Base-by-base conservation (phyloP, 2,329 filamentous ascomycete genomes). In the Cryphonectria radicalis region DNA sequence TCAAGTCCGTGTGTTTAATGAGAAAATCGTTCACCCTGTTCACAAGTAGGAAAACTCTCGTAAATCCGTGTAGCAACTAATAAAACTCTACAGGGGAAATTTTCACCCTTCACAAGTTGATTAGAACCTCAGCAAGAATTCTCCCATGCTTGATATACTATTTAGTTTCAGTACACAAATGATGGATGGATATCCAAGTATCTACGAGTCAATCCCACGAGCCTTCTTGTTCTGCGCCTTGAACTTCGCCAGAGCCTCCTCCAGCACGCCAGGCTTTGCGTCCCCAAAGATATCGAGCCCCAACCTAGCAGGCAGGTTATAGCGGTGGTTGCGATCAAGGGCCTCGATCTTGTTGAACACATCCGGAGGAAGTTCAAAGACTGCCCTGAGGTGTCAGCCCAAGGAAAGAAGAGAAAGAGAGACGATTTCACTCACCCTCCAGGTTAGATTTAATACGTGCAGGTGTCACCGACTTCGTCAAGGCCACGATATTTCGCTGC, bases 401-500 rank as follows among this genome's bases (percentile, higher is more conserved):
- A 40, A 7, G 37, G 11, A 19, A n/a, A 42, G 25, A 4, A 22
- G 60, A 40, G 13, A 14, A 37, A 11, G 1, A 3, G 3, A 17
- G 8, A 17, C 3, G 13, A 10, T 22, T 28, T n/a, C 13, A 69
- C 73, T 57, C 53, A 70, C 73, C 71, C n/a, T 72, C 46, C 22
- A 85, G 81, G 68, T 88, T 88, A 60, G 81, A 80, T 67, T 81
- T 80, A 68, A 89, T 88, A 46, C 87, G 80, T 17, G 81, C 80
- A 1, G 84, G 81, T 0, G 86, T 89, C 3, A 88, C 85, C 64
- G 83, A 85, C 79, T 89, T 89, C 22, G 86, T 85, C 55, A 89
- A 77, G 10, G 87, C 86, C 10, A 85, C 81, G 0, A 84, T 86
- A 1, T 87, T 86, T 37, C 87, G 81, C 75, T 88, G 84, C 11